Evolutionary conservation across 208 protist species (phyloP), one percentile per base, ranked within the genome.

Genomic region (Trypanosoma platydactyli): DNA sequence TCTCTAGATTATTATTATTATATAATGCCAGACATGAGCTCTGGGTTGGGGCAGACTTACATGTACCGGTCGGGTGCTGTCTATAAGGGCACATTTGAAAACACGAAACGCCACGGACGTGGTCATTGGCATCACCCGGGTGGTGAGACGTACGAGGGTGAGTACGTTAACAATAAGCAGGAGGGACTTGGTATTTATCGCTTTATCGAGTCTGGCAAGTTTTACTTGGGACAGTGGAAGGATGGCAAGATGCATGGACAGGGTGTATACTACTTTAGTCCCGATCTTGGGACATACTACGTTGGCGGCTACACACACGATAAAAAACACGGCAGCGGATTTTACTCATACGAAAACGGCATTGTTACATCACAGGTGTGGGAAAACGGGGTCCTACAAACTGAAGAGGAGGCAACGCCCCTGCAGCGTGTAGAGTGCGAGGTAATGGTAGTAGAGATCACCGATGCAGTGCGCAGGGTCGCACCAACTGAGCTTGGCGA

Each of bases 21-120:
- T 38, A 38, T 11, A 38, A 38, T 38, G 33, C 9, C 33, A 38
- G 9, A 38, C 33, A 38, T 22, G 38, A 30, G 25, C n/a, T 12
- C 49, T 22, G 35, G 40, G 27, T 22, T 18, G 33, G 42, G 13
- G 18, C 53, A 65, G 24, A 29, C 22, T 25, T 92, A 94, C 76
- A 96, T 85, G 35, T 96, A 91, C 78, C 86, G 84, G 65, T 92
- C 88, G 6, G 91, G 91, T 44, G 88, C 88, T 46, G 76, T 91
- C 20, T 97, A 97, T 67, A 84, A 94, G 77, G 92, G 92, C 49
- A 83, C 55, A 27, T 97, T 97, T 74, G 66, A 81, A 30, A 85
- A 84, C 29, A 75, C 73, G 45, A 79, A 87, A 69, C 87, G 88
- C 46, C 78, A 82, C 71, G 92, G 92, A 33, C 77, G 77, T 12